Conservation (phyloP, 257 asterid species). For the Salvia miltiorrhiza region DNA sequence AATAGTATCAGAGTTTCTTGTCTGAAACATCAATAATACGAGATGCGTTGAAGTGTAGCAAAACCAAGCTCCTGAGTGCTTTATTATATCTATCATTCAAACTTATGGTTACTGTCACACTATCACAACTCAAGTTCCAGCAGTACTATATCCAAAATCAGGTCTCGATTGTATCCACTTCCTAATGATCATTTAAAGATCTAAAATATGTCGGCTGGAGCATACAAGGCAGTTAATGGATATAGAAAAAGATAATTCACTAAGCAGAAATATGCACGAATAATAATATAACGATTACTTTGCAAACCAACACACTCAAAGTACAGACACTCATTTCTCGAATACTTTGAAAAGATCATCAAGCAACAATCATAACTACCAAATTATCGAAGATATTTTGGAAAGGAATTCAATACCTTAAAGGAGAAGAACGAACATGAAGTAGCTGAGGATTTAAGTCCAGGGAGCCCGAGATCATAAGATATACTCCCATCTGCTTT, state of each 20-base stretch:
- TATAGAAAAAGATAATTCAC: not conserved
- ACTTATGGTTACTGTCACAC: not conserved
- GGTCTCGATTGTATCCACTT: too few relatives aligned
- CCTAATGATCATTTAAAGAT: too few relatives aligned
- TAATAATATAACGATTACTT: not conserved
- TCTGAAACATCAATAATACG: too few relatives aligned
- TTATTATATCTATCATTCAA: too few relatives aligned
- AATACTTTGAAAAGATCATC: not conserved
- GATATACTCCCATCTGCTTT: conserved; percentile 84
- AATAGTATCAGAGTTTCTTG: too few relatives aligned
- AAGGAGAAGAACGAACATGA: conserved; percentile 43
- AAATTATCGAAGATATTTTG: not conserved
- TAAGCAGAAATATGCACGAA: not conserved
- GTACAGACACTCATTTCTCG: too few relatives aligned
- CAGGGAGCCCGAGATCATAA: conserved; percentile 77
- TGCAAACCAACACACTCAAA: too few relatives aligned
- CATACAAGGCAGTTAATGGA: not conserved
- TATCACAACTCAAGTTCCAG: too few relatives aligned
- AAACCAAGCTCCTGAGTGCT: too few relatives aligned
- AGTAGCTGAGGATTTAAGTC: conserved; percentile 67
- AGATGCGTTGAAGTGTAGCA: too few relatives aligned
- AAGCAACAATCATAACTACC: conserved; percentile 8
- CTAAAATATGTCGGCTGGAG: too few relatives aligned
- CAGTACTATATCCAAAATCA: too few relatives aligned
- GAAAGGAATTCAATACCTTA: conserved; percentile 45